phyloP scores from a whole-genome alignment of 73 alveolate genomes.

The Symbiodinium natans region DNA sequence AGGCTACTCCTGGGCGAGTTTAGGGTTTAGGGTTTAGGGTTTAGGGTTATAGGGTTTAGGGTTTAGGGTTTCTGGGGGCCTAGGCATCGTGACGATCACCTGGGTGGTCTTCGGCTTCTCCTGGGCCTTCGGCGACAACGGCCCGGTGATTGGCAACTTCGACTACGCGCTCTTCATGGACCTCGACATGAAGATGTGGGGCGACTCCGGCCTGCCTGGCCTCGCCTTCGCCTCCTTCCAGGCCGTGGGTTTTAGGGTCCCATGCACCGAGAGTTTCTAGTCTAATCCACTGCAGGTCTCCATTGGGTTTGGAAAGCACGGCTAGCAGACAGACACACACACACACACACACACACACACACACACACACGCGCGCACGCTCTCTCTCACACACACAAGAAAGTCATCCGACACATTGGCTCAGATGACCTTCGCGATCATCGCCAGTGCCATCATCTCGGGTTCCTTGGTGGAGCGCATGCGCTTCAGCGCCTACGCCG shows the following conservation, averaged over 20 bases:
- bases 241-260: too few species aligned
- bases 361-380: too few species aligned
- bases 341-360: too few species aligned
- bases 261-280: too few species aligned
- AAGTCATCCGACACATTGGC: too few species aligned
- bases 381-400: too few species aligned
- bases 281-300: too few species aligned
- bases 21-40: too few species aligned
- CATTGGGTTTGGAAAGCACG: too few species aligned
- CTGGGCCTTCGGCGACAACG: conserved; percentile 71
- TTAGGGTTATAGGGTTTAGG: too few species aligned
- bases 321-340: too few species aligned
- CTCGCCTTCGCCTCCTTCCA: not conserved
- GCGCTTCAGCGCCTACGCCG: not conserved
- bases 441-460: not conserved
- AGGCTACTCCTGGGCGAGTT: too few species aligned
- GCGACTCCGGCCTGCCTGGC: conserved; percentile 34
- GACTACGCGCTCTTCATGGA: not conserved
- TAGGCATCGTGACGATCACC: conserved; percentile 36
- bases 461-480: conserved; percentile 3
- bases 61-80: not conserved
- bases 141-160: conserved; percentile 30
- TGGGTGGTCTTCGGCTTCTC: conserved; percentile 59
- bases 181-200: not conserved
- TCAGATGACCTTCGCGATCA: conserved; percentile 18